Evolutionary conservation across 495 filamentous ascomycete species (phyloP).

Genomic region (Penicillium antarcticum): DNA sequence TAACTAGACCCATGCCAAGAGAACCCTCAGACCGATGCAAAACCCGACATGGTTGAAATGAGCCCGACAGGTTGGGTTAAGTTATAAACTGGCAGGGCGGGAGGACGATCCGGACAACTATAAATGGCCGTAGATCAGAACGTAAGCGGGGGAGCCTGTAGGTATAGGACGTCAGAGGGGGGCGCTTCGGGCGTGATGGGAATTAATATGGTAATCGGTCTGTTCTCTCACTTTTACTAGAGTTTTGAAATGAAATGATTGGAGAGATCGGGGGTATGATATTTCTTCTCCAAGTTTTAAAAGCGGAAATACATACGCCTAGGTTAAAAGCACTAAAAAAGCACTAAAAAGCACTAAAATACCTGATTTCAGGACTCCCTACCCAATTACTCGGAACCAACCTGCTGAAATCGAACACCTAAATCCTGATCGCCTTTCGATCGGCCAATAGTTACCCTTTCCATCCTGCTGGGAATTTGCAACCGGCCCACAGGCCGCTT

Average conservation of each 20-base stretch:
- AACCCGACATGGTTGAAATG: conserved; percentile 5
- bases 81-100: conserved; percentile 41
- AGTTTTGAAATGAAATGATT: neutral
- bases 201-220: neutral
- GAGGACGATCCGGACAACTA: conserved; percentile 32
- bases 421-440: neutral
- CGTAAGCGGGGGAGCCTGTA: neutral
- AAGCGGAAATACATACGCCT: no score
- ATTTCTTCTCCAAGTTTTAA: no score
- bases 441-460: conserved; percentile 16
- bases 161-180: conserved; percentile 6
- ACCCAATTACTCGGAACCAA: neutral
- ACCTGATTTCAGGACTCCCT: no score
- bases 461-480: conserved; percentile 20
- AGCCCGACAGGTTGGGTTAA: conserved; percentile 46
- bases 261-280: no score
- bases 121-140: conserved; percentile 21
- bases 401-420: neutral
- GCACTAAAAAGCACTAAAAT: no score
- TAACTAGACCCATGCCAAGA: conserved; percentile 11
- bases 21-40: conserved; percentile 3
- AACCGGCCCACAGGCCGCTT: conserved; percentile 16
- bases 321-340: no score
- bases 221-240: no score
- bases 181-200: conserved; percentile 9